phyloP scores from a whole-genome alignment of 2,329 filamentous ascomycete species.

The Neofusicoccum kwambonambiense region DNA sequence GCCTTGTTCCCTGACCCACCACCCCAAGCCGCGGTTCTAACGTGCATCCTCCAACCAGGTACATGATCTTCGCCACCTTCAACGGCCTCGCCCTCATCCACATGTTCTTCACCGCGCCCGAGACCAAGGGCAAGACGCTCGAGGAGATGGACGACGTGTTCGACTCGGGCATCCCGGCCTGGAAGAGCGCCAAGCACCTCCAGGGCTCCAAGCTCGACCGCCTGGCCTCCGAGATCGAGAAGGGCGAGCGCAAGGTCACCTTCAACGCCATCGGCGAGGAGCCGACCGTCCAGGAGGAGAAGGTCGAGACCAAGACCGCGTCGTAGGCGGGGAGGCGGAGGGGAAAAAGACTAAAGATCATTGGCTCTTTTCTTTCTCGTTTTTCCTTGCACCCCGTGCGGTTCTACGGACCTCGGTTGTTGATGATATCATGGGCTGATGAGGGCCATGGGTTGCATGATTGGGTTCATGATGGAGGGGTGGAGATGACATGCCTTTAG shows the following conservation, averaged over 20 bases:
- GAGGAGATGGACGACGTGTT: slow-evolving; percentile 34
- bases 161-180: slow-evolving; percentile 11
- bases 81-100: slow-evolving; percentile 25
- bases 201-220: slow-evolving; percentile 35
- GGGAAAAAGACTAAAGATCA: no score
- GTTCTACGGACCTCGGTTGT: no score
- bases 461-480: no score
- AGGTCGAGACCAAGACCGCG: no score
- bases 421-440: no score
- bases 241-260: slow-evolving; percentile 25
- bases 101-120: slow-evolving; percentile 30
- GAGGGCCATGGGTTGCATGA: no score
- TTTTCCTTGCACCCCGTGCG: no score
- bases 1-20: slow-evolving; percentile 15
- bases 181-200: slow-evolving; percentile 19
- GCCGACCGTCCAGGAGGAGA: background rate
- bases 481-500: background rate
- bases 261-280: background rate
- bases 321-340: no score
- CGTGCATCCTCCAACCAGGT: background rate
- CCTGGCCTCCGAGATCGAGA: slow-evolving; percentile 37
- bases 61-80: slow-evolving; percentile 30
- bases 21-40: slow-evolving; percentile 21
- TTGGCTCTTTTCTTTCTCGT: no score
- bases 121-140: slow-evolving; percentile 32